Percentiles rank a stretch among this genome's conserved stretches.
Evolutionary conservation across 306 rosid species (phyloP).

Genomic region (Cicer yamashitae): DNA sequence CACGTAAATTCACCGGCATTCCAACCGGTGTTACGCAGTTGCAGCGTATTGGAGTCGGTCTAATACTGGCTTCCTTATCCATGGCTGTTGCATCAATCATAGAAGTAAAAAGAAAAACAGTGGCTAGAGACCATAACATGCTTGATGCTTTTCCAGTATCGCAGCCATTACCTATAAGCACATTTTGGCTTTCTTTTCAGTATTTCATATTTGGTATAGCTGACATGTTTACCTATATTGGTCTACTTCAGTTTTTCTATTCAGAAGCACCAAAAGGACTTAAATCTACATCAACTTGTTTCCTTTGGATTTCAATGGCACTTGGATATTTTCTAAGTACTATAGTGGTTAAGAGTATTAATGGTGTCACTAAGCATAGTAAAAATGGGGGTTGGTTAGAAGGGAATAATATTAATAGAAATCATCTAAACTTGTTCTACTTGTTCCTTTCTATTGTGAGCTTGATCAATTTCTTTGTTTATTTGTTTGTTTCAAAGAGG

Average conservation of each 20-base stretch:
- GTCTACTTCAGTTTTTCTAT: constrained; percentile 87
- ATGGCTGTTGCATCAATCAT: constrained; percentile 80
- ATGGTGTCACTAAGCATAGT: constrained; percentile 65
- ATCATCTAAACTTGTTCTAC: constrained; percentile 77
- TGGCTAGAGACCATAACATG: constrained; percentile 67
- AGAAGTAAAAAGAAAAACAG: constrained; percentile 76
- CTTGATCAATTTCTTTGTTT: constrained; percentile 68
- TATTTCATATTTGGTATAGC: constrained; percentile 94
- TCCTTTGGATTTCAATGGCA: constrained; percentile 93
- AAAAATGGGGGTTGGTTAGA: constrained; percentile 77
- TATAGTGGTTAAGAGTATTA: constrained; percentile 71
- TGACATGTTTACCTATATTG: constrained; percentile 85
- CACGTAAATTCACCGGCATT: constrained; percentile 63
- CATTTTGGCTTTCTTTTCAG: constrained; percentile 88
- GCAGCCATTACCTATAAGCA: constrained; percentile 83
- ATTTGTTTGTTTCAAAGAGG: constrained; percentile 69
- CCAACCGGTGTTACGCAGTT: constrained; percentile 83
- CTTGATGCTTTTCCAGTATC: constrained; percentile 67
- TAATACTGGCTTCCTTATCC: constrained; percentile 75
- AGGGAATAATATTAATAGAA: constrained; percentile 85
- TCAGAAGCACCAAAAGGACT: constrained; percentile 83
- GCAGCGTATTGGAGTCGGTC: constrained; percentile 87
- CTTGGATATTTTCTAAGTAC: constrained; percentile 83
- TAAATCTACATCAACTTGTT: constrained; percentile 85
- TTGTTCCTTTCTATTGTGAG: constrained; percentile 79